A percentile compares a stretch with the other conserved stretches of the same genome.
phyloP scores from a whole-genome alignment of 2,329 filamentous ascomycete species.

The Thelonectria rubi region DNA sequence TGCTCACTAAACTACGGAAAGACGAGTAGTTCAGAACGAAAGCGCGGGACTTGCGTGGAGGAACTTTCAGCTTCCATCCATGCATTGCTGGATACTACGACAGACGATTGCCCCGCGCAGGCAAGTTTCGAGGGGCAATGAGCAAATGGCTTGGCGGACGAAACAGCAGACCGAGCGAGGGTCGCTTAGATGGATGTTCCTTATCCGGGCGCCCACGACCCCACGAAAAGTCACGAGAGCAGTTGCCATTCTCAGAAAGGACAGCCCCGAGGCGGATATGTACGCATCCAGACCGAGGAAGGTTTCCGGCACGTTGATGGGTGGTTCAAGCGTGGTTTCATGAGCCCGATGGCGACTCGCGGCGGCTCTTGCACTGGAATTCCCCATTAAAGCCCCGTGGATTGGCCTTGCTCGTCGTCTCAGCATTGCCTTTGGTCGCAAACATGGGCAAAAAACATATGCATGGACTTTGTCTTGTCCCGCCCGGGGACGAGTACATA shows the following conservation, averaged over 20 bases:
- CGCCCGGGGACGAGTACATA: too few relatives aligned
- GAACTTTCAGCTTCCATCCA: not conserved
- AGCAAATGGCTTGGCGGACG: not conserved
- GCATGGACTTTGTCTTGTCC: slow-evolving; percentile 5
- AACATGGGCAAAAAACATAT: slow-evolving; percentile 17
- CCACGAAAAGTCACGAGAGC: too few relatives aligned
- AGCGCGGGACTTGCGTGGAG: too few relatives aligned
- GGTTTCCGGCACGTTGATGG: not conserved
- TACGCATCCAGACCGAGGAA: not conserved
- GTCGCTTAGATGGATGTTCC: not conserved
- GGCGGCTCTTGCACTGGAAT: not conserved
- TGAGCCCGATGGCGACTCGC: not conserved
- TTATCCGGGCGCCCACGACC: not conserved
- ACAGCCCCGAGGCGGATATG: not conserved
- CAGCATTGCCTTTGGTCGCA: slow-evolving; percentile 7
- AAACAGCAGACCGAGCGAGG: not conserved
- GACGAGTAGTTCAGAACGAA: too few relatives aligned
- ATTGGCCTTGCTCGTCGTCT: not conserved
- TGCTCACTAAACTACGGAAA: too few relatives aligned
- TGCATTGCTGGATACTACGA: not conserved
- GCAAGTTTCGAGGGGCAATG: not conserved
- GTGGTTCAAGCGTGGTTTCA: slow-evolving; percentile 1
- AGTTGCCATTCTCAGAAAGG: not conserved
- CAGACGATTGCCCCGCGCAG: not conserved
- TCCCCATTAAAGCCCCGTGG: not conserved